Percentiles rank a stretch among this genome's conserved stretches.
Evolutionary conservation across 228 moss, liverwort and hornwort species (phyloP).

Genomic region (Sphagnum fallax): DNA sequence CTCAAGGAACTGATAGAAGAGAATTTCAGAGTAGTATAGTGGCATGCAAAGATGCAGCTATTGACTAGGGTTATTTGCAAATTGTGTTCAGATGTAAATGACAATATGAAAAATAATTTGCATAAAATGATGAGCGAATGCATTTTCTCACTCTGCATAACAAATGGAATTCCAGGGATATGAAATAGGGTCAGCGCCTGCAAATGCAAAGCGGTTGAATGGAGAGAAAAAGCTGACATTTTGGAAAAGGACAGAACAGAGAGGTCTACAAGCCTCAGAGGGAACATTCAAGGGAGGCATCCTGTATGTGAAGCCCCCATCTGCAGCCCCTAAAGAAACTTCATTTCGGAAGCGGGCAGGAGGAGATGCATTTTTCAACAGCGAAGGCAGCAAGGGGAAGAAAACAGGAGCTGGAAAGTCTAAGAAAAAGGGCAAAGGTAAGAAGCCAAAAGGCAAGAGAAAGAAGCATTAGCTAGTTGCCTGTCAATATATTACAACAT

Average conservation of each 20-base stretch:
- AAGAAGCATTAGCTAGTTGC: constrained; percentile 17
- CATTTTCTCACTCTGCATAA: no score
- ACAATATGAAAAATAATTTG: no score
- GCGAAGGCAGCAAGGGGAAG: constrained; percentile 35
- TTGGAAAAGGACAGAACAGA: constrained; percentile 39
- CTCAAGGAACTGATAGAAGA: no score
- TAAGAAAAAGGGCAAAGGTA: constrained; percentile 45
- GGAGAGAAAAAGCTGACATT: constrained; percentile 28
- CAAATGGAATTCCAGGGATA: constrained; percentile 15
- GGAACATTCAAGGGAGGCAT: constrained; percentile 87
- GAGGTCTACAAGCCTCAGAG: constrained; percentile 60
- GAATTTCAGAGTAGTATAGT: no score
- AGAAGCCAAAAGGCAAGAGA: constrained; percentile 54
- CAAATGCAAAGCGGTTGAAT: constrained; percentile 53
- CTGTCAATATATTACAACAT: no score
- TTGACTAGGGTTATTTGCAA: no score
- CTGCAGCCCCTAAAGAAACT: constrained; percentile 25
- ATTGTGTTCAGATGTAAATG: no score
- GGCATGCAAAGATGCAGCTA: no score
- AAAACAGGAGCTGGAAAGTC: constrained; percentile 30
- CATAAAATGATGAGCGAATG: no score
- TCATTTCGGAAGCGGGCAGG: constrained; percentile 39
- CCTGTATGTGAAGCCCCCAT: constrained; percentile 68
- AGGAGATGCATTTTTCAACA: constrained; percentile 47
- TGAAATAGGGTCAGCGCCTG: constrained; percentile 60